These are phyloP conservation scores for Chaetomium sp. DNA, from an alignment of 2,329 filamentous ascomycete genomes.

Conservation along the genomic window DNA sequence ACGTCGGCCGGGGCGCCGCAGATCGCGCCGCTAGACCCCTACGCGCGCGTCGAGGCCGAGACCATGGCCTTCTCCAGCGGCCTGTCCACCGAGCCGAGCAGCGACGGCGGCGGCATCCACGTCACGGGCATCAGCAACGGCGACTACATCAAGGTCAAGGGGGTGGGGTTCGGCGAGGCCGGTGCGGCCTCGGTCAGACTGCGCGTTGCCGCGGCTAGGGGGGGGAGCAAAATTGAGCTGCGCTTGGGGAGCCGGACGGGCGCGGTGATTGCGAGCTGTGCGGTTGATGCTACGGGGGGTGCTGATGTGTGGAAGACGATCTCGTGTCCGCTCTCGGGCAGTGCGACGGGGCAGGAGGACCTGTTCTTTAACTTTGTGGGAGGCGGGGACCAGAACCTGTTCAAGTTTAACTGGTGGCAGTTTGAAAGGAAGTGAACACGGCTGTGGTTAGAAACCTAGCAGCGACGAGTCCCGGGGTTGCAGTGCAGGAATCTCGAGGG, in stretches of 20 bases:
- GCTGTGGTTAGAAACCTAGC: background rate
- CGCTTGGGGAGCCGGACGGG: slow-evolving; percentile 36
- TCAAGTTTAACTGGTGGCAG: slow-evolving; percentile 29
- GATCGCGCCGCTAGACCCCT: slow-evolving; percentile 35
- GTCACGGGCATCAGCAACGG: slow-evolving; percentile 37
- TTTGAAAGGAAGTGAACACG: slow-evolving; percentile 5
- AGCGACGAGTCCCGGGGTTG: too few species aligned
- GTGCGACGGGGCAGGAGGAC: slow-evolving; percentile 25
- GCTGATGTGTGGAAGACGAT: slow-evolving; percentile 33
- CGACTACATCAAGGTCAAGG: slow-evolving; percentile 41
- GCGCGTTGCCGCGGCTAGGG: slow-evolving; percentile 32
- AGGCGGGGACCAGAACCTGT: slow-evolving; percentile 3
- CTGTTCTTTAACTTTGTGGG: slow-evolving; percentile 26
- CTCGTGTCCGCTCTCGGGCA: slow-evolving; percentile 16
- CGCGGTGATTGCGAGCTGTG: slow-evolving; percentile 36
- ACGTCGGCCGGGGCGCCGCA: slow-evolving; percentile 37
- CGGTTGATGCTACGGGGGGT: slow-evolving; percentile 37
- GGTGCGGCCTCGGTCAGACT: slow-evolving; percentile 35
- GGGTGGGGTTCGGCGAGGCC: slow-evolving; percentile 37
- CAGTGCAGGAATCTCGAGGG: too few species aligned
- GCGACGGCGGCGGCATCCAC: slow-evolving; percentile 37
- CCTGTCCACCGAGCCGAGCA: slow-evolving; percentile 11
- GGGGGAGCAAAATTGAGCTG: slow-evolving; percentile 37
- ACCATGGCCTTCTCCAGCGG: slow-evolving; percentile 37
- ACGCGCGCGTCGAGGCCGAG: slow-evolving; percentile 37